These are phyloP conservation scores for Pleoardoris graminearum DNA, from an alignment of 2,329 filamentous ascomycete genomes.

Conservation along the genomic window DNA sequence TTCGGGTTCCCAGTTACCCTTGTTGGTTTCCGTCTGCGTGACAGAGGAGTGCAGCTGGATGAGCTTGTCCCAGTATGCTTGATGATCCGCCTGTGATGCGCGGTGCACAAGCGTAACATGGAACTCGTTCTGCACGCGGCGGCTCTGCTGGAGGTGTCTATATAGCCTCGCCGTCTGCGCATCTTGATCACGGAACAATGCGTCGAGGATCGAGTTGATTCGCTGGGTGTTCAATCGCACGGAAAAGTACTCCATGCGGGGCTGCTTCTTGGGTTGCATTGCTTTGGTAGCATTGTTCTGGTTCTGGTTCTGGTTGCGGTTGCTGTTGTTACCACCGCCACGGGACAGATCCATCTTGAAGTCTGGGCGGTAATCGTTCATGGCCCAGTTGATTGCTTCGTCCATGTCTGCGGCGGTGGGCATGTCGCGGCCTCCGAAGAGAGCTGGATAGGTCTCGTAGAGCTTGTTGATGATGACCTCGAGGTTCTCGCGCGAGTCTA, in stretches of 20 bases:
- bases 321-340: slow-evolving; percentile 19
- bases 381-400: slow-evolving; percentile 72
- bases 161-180: slow-evolving; percentile 69
- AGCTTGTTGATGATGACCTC: slow-evolving; percentile 75
- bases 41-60: slow-evolving; percentile 55
- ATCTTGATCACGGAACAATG: slow-evolving; percentile 64
- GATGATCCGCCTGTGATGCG: slow-evolving; percentile 61
- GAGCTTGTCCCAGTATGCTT: slow-evolving; percentile 78
- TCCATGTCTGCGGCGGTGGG: slow-evolving; percentile 77
- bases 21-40: slow-evolving; percentile 38
- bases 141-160: slow-evolving; percentile 70
- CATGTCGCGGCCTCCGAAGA: slow-evolving; percentile 64
- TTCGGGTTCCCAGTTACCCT: slow-evolving; percentile 51
- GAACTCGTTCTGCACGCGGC: slow-evolving; percentile 81
- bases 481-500: slow-evolving; percentile 81
- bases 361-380: slow-evolving; percentile 76
- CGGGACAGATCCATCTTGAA: slow-evolving; percentile 75
- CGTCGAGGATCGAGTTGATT: slow-evolving; percentile 65
- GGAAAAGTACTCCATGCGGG: slow-evolving; percentile 66
- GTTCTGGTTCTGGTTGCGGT: slow-evolving; percentile 42
- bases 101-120: slow-evolving; percentile 94
- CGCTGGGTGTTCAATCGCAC: slow-evolving; percentile 58
- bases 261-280: slow-evolving; percentile 52
- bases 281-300: slow-evolving; percentile 34
- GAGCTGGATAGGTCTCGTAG: slow-evolving; percentile 74